Conservation (phyloP, 2,329 filamentous ascomycete genomes). For the Cladophialophora yegresii region DNA sequence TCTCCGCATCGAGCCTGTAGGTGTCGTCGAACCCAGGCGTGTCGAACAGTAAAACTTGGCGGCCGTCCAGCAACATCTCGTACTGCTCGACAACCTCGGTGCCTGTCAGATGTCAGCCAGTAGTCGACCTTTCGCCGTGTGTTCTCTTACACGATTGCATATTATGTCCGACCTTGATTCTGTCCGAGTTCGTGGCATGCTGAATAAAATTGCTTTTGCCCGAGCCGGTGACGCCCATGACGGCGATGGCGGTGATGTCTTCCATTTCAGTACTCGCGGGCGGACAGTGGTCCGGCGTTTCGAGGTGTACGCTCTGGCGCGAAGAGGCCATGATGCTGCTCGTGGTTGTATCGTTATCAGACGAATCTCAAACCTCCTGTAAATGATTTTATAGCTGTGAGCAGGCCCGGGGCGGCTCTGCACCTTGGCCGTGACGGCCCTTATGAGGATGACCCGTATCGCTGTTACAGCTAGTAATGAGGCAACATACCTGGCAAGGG, state of each 20-base stretch:
- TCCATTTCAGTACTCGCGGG: background rate
- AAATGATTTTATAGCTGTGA: background rate
- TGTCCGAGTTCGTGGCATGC: background rate
- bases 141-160: background rate
- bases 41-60: slow-evolving; percentile 23
- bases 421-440: background rate
- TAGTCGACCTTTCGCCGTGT: background rate
- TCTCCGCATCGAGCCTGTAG: slow-evolving; percentile 13
- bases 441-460: background rate
- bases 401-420: background rate
- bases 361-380: background rate
- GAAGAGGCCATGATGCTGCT: background rate
- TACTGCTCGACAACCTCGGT: slow-evolving; percentile 1
- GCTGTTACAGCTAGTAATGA: background rate
- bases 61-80: background rate
- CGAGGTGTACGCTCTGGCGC: background rate
- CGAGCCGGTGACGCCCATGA: slow-evolving; percentile 8
- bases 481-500: background rate
- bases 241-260: slow-evolving; percentile 1
- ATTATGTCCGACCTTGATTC: background rate
- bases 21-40: slow-evolving; percentile 31
- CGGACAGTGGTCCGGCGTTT: background rate
- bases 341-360: background rate
- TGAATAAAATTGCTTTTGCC: slow-evolving; percentile 7
- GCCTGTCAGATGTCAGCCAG: background rate